Base-by-base conservation (phyloP, 148 eudicot genomes). In the Silene latifolia region DNA sequence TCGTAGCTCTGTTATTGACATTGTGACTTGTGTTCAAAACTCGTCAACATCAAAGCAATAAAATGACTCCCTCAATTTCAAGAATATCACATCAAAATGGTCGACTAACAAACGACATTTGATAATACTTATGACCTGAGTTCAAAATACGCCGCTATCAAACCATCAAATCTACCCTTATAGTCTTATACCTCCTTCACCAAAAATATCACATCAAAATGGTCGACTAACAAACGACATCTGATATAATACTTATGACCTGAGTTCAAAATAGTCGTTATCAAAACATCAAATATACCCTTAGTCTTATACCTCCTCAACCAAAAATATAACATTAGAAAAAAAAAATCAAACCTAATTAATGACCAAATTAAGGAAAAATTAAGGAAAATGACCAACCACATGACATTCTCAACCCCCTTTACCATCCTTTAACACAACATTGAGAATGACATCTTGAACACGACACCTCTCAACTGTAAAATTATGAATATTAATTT, bases 351-450 rank as follows among this genome's bases (percentile, higher is more conserved):
- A 76, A 68, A 76, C 73, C 67, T 76, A 61, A 69, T 61, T 61
- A 46, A 17, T 67, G 46, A 79, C 54, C 14, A 59, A 79, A 73
- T 46, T 59, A 32, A 74, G 74, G 74, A 48, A 67, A 68, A 74
- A 20, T 39, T 32, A 32, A 32, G 44, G 44, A 73, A 19, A 59
- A 57, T 29, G 25, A 12, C 39, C 70, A 25, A 61, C 21, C 63
- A 47, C 20, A 18, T 57, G 23, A 3, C 79, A 69, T 58, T 60
- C 73, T 62, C 67, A 76, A 57, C 78, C 64, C 23, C 73, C 73
- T 68, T 24, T 57, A 60, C 79, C 51, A 69, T 46, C 46, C 23
- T 51, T 42, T 15, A 32, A 13, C 46, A 19, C 69, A 27, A 48
- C 53, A 32, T 11, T 23, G 27, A 23, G 51, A 5, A 51, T 35